Conservation (phyloP, 1,139 yeast genomes). For the Scheffersomyces quercinus region DNA sequence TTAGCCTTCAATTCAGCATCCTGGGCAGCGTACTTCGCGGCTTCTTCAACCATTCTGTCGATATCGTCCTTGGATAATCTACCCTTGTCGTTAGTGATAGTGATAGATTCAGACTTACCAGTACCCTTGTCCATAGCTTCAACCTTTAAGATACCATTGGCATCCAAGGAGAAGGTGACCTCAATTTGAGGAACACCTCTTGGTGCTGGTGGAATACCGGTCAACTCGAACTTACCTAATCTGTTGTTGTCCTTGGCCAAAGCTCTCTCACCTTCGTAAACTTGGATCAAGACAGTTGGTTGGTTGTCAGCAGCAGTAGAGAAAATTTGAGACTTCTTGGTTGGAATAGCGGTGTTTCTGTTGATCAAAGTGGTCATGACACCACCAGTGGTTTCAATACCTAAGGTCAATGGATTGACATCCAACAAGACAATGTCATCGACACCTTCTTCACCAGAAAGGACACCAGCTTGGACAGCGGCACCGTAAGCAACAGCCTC, state of each 20-base stretch:
- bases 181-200: constrained; percentile 53
- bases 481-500: constrained; percentile 60
- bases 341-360: constrained; percentile 51
- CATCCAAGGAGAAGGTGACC: constrained; percentile 48
- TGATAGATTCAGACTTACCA: constrained; percentile 84
- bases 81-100: constrained; percentile 96
- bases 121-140: constrained; percentile 50
- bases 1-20: constrained; percentile 79
- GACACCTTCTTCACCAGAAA: constrained; percentile 69
- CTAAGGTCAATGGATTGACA: constrained; percentile 50
- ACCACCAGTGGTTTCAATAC: constrained; percentile 53
- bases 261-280: constrained; percentile 51
- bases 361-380: constrained; percentile 50
- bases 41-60: constrained; percentile 93
- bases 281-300: constrained; percentile 50
- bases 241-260: constrained; percentile 46
- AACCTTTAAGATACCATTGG: constrained; percentile 50
- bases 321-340: constrained; percentile 49
- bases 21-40: constrained; percentile 86
- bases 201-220: constrained; percentile 52
- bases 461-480: constrained; percentile 86
- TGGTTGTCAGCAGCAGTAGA: constrained; percentile 52
- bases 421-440: constrained; percentile 50
- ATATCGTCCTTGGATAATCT: constrained; percentile 91
- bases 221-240: constrained; percentile 49